Evolutionary conservation across 345 rosid genomes (phyloP), one percentile per base, ranked within the genome.

Genomic region (Corchorus olitorius): DNA sequence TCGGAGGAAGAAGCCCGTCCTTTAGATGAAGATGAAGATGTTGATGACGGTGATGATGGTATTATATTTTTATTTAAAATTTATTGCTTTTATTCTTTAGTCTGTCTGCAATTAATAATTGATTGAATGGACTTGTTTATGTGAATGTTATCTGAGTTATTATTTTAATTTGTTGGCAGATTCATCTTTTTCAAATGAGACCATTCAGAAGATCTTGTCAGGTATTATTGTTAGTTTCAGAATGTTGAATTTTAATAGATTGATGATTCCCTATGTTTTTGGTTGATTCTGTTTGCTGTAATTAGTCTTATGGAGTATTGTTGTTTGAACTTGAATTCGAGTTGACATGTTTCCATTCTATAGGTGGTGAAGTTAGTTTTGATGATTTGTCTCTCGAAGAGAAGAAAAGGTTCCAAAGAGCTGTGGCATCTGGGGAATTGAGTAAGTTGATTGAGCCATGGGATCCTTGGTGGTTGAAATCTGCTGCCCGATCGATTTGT

Each of bases 391-490:
- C 93, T 75, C 77, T 75, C 65, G 92, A 92, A 76, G 98, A 88
- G 87, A 89, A 83, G 87, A 96, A 88, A 83, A 84, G 76, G 56
- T 93, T 96, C 74, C 92, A 82, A 79, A 91, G 94, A 85, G 95
- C 98, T 0, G 72, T 96, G 80, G 95, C 89, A 69, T 93, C 94
- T 63, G 98, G 99, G 22, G 97, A 92, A 83, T 82, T 96, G 77
- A 89, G 99, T 78, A 96, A 83, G 84, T 81, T 92, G 92, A 92
- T 93, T 50, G 80, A 91, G 76, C 97, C 97, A 12, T 93, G 99
- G 99, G 94, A 90, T 39, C 99, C 99, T 54, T 96, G 99, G 98
- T 96, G 99, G 99, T 76, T 91, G 74, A 85, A 77, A 53, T 88
- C 90, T 85, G 87, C 91, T 68, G 97, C 97, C 45, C 77, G 84